Conservation (phyloP, 805 yeast species). For the Kuraishia floccosa region DNA sequence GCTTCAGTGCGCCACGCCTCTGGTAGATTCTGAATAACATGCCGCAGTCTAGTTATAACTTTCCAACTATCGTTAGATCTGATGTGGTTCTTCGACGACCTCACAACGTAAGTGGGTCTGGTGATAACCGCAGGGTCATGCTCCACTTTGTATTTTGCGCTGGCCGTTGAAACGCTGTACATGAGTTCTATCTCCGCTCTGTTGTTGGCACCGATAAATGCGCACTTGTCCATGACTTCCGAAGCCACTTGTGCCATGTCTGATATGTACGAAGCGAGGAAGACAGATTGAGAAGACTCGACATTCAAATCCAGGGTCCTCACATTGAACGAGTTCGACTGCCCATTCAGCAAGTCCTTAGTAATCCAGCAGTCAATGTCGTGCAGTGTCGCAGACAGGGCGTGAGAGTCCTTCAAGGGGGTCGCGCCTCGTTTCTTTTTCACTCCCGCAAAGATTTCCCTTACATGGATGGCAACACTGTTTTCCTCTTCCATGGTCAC, state of each 20-base stretch:
- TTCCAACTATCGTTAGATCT: conserved; percentile 85
- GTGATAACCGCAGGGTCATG: conserved; percentile 89
- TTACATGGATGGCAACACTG: conserved; percentile 19
- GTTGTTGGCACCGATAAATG: conserved; percentile 6
- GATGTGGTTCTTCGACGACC: conserved; percentile 64
- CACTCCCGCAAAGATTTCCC: conserved; percentile 3
- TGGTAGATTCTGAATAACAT: conserved; percentile 54
- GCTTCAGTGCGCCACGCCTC: conserved; percentile 29
- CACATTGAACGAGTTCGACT: conserved; percentile 4
- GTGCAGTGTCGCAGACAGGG: conserved; percentile 3
- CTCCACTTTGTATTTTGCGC: conserved; percentile 33
- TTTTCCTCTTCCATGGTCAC: conserved; percentile 4
- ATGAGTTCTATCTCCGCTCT: conserved; percentile 25
- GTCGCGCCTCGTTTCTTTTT: not conserved
- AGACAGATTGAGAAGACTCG: conserved; percentile 9
- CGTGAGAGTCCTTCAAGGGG: not conserved
- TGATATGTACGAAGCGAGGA: conserved; percentile 12
- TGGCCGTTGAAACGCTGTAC: conserved; percentile 27
- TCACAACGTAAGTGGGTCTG: conserved; percentile 72
- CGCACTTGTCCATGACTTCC: not conserved
- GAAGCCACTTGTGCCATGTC: not conserved
- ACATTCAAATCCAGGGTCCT: conserved; percentile 3
- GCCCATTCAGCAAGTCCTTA: conserved; percentile 7
- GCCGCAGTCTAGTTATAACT: conserved; percentile 66
- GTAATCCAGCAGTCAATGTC: conserved; percentile 26